Evolutionary conservation across 768 basidiomycete species (phyloP).

Genomic region (Auricularia sp.): DNA sequence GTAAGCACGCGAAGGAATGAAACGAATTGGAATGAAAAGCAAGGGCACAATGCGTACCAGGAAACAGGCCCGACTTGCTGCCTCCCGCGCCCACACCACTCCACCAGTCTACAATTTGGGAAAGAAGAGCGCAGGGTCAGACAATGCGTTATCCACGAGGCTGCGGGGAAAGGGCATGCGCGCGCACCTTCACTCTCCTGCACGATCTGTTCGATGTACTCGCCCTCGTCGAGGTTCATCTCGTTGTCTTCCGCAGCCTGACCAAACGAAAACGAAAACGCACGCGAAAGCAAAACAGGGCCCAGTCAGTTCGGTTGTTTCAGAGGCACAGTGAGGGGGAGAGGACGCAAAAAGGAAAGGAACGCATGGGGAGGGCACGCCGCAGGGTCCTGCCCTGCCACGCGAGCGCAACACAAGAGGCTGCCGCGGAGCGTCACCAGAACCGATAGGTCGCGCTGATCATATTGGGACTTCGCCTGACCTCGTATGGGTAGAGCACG

Average conservation of each 20-base stretch:
- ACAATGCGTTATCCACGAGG: not conserved
- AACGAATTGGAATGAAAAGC: not conserved
- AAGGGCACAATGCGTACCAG: constrained; percentile 35
- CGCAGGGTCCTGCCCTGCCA: too few species aligned
- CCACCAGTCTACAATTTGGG: constrained; percentile 61
- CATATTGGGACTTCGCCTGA: constrained; percentile 15
- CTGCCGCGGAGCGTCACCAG: not conserved
- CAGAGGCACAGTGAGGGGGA: not conserved
- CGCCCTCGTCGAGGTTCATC: constrained; percentile 68
- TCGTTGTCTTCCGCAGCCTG: constrained; percentile 83
- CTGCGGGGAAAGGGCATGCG: not conserved
- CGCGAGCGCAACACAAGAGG: not conserved
- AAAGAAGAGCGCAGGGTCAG: not conserved
- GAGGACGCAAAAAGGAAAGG: not conserved
- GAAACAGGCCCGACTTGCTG: constrained; percentile 69
- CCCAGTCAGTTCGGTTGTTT: not conserved
- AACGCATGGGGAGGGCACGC: not conserved
- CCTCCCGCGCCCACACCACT: constrained; percentile 60
- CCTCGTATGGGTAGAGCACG: constrained; percentile 74
- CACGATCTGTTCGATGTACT: constrained; percentile 72
- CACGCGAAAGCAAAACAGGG: not conserved
- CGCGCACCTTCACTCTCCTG: constrained; percentile 58
- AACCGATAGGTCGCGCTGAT: not conserved
- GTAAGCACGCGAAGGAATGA: not conserved
- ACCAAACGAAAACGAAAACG: not conserved